Evolutionary conservation across 805 yeast species (phyloP), one percentile per base, ranked within the genome.

Genomic region (Metschnikowia dekortorum): DNA sequence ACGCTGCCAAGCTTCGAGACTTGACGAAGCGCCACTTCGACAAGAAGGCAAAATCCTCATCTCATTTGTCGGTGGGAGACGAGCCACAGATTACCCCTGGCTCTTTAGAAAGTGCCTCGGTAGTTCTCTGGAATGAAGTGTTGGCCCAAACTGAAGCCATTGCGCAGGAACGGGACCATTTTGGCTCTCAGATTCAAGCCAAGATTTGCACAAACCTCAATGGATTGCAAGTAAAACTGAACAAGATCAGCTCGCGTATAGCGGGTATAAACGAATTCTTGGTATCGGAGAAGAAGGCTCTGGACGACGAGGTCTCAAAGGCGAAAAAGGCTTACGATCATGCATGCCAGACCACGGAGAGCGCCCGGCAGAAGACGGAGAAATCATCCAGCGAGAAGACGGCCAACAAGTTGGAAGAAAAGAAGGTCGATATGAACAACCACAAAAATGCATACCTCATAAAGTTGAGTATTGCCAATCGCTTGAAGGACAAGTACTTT

Each of bases 41-140:
- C 52, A 85, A 82, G 66, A 90, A 91, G 64, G 85, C 96, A 44
- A 81, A 82, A 55, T 67, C 75, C 14, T 74, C 89, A 9, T 80
- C 92, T 0, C 65, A 70, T 11, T 67, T 94, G 30, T 82, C 91
- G 40, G 99, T 94, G 2, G 99, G 99, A 28, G 96, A 89, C 53
- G 80, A 80, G 14, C 99, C 99, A 0, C 79, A 83, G 39, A 80
- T 88, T 39, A 94, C 99, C 0, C 98, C 99, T 0, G 99, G 99
- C 0, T 89, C 97, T 0, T 73, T 92, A 45, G 98, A 94, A 63
- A 79, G 87, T 55, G 96, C 97, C 0, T 76, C 87, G 13, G 70
- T 91, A 54, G 96, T 88, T 10, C 81, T 96, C 1, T 92, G 99
- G 99, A 89, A 81, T 41, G 96, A 89, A 55, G 80, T 91, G 6